phyloP scores from a whole-genome alignment of 73 alveolate genomes.

The Uronychia binucleata region DNA sequence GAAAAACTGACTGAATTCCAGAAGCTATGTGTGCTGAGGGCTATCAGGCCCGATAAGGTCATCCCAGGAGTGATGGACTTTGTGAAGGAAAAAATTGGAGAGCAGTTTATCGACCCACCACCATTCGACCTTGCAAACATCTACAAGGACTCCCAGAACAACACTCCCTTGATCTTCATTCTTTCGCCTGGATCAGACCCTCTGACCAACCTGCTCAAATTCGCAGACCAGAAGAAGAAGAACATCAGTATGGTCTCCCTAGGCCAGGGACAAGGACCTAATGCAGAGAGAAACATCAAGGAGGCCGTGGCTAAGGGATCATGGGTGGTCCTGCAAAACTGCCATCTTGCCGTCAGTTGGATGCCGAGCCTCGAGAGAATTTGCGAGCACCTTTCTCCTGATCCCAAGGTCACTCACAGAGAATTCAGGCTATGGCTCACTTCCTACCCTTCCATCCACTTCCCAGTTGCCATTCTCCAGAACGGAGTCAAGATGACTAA shows the following conservation, averaged over 20 bases:
- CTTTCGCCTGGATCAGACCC: constrained; percentile 99
- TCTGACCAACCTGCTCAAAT: constrained; percentile 88
- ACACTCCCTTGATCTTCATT: constrained; percentile 97
- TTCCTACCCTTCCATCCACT: constrained; percentile 96
- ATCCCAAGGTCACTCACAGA: constrained; percentile 94
- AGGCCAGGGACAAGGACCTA: constrained; percentile 99
- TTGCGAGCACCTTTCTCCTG: constrained; percentile 96
- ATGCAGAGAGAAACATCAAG: constrained; percentile 95
- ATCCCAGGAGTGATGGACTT: constrained; percentile 92
- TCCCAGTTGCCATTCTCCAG: constrained; percentile 99
- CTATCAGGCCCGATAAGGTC: constrained; percentile 97
- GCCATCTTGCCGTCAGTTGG: constrained; percentile 99
- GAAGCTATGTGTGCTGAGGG: constrained; percentile 85
- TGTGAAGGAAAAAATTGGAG: constrained; percentile 88
- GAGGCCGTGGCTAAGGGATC: constrained; percentile 97
- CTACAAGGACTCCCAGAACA: constrained; percentile 90
- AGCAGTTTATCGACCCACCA: constrained; percentile 94
- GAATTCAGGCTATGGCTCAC: constrained; percentile 99
- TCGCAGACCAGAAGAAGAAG: constrained; percentile 89
- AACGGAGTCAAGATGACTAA: constrained; percentile 99
- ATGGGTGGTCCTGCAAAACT: constrained; percentile 99
- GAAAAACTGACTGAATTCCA: constrained; percentile 78
- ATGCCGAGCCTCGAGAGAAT: constrained; percentile 98
- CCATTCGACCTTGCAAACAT: constrained; percentile 95
- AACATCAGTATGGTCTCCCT: constrained; percentile 90